These are phyloP conservation scores for Parathielavia appendiculata DNA, from an alignment of 495 filamentous ascomycete species.

Conservation along the genomic window DNA sequence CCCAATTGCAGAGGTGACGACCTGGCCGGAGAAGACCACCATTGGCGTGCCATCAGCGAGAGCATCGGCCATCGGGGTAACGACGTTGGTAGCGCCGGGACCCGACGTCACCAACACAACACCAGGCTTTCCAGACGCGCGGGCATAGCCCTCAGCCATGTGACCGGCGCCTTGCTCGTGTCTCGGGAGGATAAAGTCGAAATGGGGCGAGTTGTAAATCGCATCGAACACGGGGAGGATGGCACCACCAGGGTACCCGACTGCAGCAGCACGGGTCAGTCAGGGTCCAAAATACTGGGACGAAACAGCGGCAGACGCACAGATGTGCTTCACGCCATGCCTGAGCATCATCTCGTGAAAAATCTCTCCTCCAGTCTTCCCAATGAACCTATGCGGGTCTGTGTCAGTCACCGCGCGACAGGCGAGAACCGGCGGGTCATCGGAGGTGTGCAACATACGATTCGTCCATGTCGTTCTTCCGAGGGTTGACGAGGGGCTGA, in stretches of 20 bases:
- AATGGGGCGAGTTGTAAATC: constrained; percentile 75
- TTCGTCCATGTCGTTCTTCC: constrained; percentile 67
- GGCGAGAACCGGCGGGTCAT: not conserved
- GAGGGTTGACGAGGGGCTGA: constrained; percentile 61
- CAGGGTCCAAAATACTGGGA: not conserved
- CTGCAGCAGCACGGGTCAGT: constrained; percentile 29
- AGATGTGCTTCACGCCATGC: constrained; percentile 86
- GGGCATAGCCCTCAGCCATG: constrained; percentile 76
- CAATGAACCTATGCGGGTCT: constrained; percentile 66
- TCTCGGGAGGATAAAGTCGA: constrained; percentile 68
- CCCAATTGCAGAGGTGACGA: constrained; percentile 65
- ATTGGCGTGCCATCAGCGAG: constrained; percentile 73
- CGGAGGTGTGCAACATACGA: constrained; percentile 46
- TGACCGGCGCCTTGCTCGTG: constrained; percentile 79
- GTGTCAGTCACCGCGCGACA: constrained; percentile 25
- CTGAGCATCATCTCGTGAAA: constrained; percentile 99
- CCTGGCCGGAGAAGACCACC: constrained; percentile 77
- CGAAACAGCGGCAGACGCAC: constrained; percentile 48
- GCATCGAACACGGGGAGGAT: constrained; percentile 83
- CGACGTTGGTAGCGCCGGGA: constrained; percentile 71
- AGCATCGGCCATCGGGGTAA: constrained; percentile 75
- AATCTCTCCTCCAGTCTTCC: constrained; percentile 91
- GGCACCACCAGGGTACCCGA: constrained; percentile 73
- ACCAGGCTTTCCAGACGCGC: constrained; percentile 67
- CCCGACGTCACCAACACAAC: constrained; percentile 77